Evolutionary conservation across 2,329 filamentous ascomycete genomes (phyloP).

Genomic region (Akanthomyces uredinophilus): DNA sequence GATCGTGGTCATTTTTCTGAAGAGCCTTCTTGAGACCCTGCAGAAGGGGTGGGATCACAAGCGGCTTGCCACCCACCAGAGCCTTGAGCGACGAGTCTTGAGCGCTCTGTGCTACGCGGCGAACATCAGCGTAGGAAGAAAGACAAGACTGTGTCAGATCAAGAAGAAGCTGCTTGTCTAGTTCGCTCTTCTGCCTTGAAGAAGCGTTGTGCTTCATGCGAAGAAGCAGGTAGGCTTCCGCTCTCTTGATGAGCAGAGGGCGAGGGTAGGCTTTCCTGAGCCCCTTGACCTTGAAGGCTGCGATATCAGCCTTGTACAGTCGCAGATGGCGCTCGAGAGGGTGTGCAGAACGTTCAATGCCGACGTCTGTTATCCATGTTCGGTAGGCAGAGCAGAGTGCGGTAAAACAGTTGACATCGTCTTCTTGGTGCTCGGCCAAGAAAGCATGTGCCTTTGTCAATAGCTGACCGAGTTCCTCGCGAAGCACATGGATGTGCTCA

Average conservation of each 20-base stretch:
- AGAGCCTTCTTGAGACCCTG: slow-evolving; percentile 73
- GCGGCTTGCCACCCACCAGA: slow-evolving; percentile 77
- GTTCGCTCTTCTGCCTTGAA: slow-evolving; percentile 78
- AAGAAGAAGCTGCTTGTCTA: slow-evolving; percentile 78
- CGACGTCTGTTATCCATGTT: slow-evolving; percentile 96
- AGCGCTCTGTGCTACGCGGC: slow-evolving; percentile 86
- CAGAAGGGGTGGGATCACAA: slow-evolving; percentile 86
- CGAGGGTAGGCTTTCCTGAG: slow-evolving; percentile 88
- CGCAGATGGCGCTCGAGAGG: slow-evolving; percentile 82
- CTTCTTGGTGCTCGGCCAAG: slow-evolving; percentile 77
- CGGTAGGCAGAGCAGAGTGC: slow-evolving; percentile 87
- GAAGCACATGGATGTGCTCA: slow-evolving; percentile 69
- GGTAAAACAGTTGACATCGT: slow-evolving; percentile 94
- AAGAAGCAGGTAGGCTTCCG: slow-evolving; percentile 90
- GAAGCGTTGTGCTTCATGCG: slow-evolving; percentile 91
- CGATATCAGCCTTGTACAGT: slow-evolving; percentile 79
- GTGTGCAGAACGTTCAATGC: slow-evolving; percentile 91
- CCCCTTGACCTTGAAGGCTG: slow-evolving; percentile 91
- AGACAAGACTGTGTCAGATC: slow-evolving; percentile 87
- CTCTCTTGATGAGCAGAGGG: slow-evolving; percentile 84
- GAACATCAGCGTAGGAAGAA: slow-evolving; percentile 89
- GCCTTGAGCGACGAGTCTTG: slow-evolving; percentile 91
- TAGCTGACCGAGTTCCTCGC: slow-evolving; percentile 72
- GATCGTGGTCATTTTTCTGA: slow-evolving; percentile 73
- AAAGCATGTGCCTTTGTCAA: slow-evolving; percentile 83